A percentile compares a stretch with the other conserved stretches of the same genome.
These are phyloP conservation scores for Penicillium sp. DNA, from an alignment of 2,329 filamentous ascomycete species.

Conservation along the genomic window DNA sequence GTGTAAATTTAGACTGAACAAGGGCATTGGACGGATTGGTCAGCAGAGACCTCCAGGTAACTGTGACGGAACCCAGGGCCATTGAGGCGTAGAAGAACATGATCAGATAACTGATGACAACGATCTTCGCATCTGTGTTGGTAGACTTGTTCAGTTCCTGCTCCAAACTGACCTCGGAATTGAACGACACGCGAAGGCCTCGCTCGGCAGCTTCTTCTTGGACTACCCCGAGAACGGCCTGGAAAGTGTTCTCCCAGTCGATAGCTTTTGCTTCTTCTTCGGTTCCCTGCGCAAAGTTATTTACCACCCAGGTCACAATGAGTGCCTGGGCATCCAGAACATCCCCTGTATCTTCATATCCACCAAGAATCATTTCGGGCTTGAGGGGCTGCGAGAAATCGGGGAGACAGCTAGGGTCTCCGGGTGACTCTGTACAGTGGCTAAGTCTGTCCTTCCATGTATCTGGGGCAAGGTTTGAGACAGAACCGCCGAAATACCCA, in stretches of 20 bases:
- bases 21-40: constrained; percentile 79
- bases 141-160: constrained; percentile 96
- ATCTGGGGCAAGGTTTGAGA: constrained; percentile 59
- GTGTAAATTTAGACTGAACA: constrained; percentile 93
- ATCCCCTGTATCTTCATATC: constrained; percentile 64
- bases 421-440: constrained; percentile 75
- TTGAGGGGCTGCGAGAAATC: constrained; percentile 86
- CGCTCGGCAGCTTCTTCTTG: constrained; percentile 75
- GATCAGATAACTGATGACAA: constrained; percentile 93
- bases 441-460: constrained; percentile 72
- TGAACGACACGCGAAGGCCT: constrained; percentile 87
- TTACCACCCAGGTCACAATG: constrained; percentile 91
- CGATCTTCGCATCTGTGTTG: constrained; percentile 96
- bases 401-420: constrained; percentile 71
- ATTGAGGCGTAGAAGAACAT: constrained; percentile 98
- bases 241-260: constrained; percentile 84
- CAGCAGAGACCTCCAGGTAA: constrained; percentile 73
- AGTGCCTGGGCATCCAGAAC: constrained; percentile 75
- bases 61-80: constrained; percentile 82
- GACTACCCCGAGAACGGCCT: constrained; percentile 69
- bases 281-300: constrained; percentile 76
- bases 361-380: constrained; percentile 81
- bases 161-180: constrained; percentile 90
- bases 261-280: constrained; percentile 70
- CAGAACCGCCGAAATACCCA: constrained; percentile 75